A percentile compares a stretch with the other conserved stretches of the same genome.
Evolutionary conservation across 495 filamentous ascomycete genomes (phyloP).

Genomic region (Penicillium lividum): DNA sequence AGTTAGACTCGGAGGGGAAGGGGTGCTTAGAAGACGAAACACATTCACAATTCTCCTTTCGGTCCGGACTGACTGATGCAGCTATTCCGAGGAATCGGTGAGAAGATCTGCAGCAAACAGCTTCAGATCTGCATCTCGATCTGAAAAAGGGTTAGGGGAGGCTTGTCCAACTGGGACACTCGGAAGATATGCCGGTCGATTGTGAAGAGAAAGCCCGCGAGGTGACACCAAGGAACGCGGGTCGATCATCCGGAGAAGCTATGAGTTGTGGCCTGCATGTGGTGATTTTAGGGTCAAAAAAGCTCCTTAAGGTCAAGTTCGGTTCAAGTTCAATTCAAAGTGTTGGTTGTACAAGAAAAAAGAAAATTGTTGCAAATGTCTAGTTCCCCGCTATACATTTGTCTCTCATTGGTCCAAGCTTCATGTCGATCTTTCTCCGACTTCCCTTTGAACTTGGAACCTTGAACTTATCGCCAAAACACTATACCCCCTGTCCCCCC

Average conservation of each 20-base stretch:
- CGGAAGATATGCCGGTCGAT: slow-evolving; percentile 43
- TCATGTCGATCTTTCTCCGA: slow-evolving; percentile 22
- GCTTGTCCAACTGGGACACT: slow-evolving; percentile 28
- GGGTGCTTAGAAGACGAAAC: neutral
- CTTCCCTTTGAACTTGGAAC: neutral
- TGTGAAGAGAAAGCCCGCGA: slow-evolving; percentile 22
- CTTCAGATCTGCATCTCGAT: slow-evolving; percentile 9
- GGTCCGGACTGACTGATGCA: slow-evolving; percentile 22
- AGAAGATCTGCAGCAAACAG: slow-evolving; percentile 26
- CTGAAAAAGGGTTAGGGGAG: neutral
- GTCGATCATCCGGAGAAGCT: slow-evolving; percentile 33
- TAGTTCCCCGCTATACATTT: neutral
- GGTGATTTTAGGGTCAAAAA: slow-evolving; percentile 15
- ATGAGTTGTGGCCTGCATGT: slow-evolving; percentile 3
- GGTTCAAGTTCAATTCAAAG: too few relatives aligned
- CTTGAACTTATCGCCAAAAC: too few relatives aligned
- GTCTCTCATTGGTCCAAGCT: slow-evolving; percentile 26
- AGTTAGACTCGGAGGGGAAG: slow-evolving; percentile 1
- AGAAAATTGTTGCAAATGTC: neutral
- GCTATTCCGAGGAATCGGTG: slow-evolving; percentile 7
- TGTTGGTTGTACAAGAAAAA: neutral
- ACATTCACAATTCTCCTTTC: slow-evolving; percentile 2
- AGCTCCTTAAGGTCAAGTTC: slow-evolving; percentile 8
- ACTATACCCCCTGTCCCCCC: slow-evolving; percentile 3
- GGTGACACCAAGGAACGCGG: slow-evolving; percentile 36